A percentile compares a stretch with the other conserved stretches of the same genome.
Conservation (phyloP, 202 grass and related monocot genomes). For the Cymbopogon flexuosus region DNA sequence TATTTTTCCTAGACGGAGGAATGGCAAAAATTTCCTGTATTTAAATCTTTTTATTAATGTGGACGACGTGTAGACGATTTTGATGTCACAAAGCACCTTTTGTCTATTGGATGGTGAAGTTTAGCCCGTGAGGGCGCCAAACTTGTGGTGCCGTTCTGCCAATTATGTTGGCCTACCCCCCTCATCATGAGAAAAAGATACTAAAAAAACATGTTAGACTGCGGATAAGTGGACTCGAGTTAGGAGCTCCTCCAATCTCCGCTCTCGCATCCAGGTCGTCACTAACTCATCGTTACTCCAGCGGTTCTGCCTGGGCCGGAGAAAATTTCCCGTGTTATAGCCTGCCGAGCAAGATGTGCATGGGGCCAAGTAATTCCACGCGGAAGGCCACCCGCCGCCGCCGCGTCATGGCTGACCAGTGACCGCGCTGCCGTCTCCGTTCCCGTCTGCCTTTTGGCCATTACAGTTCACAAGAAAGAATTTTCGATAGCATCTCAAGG, state of each 20-base stretch:
- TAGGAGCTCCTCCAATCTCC: neutral
- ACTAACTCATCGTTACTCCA: neutral
- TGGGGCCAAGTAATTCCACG: neutral
- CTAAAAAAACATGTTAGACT: too few relatives aligned
- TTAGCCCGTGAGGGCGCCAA: neutral
- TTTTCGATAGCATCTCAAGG: neutral
- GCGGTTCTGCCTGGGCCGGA: neutral
- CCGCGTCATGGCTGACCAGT: neutral
- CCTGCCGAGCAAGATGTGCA: neutral
- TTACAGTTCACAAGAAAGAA: neutral
- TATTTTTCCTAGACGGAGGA: too few relatives aligned
- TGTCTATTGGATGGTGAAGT: too few relatives aligned
- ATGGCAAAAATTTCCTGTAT: too few relatives aligned
- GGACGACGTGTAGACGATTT: neutral
- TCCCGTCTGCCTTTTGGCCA: neutral
- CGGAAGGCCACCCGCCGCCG: neutral
- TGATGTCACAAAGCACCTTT: neutral
- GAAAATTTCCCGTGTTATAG: neutral
- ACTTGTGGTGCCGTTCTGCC: neutral
- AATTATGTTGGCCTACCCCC: neutral
- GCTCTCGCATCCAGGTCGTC: neutral
- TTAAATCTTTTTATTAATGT: neutral
- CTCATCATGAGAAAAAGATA: neutral
- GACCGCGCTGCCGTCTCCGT: neutral
- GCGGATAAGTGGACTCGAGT: too few relatives aligned